Conservation (phyloP, 2,329 filamentous ascomycete species). For the Apiospora koreana region DNA sequence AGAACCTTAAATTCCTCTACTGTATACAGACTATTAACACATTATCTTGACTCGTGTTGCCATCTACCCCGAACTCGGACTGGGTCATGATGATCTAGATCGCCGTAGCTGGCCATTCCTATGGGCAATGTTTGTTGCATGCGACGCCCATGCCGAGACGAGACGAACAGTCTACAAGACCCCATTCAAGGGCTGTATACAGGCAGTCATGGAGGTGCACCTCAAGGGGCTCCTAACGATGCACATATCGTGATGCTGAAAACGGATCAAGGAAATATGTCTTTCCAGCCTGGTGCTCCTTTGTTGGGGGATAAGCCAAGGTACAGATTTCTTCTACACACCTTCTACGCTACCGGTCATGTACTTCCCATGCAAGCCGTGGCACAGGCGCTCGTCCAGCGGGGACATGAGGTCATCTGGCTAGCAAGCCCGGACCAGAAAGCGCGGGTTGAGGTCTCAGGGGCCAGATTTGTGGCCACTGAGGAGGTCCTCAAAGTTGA, state of each 20-base stretch:
- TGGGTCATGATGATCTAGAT: not conserved
- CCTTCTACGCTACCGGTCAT: conserved; percentile 8
- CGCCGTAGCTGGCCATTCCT: not conserved
- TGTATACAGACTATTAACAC: not conserved
- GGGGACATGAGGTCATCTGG: conserved; percentile 5
- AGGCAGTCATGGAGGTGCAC: not conserved
- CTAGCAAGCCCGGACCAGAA: conserved; percentile 7
- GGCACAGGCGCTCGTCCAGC: not conserved
- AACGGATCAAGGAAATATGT: not conserved
- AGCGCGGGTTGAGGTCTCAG: conserved; percentile 1
- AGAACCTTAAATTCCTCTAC: not conserved
- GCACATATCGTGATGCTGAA: not conserved
- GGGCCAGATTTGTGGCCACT: not conserved
- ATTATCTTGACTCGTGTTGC: not conserved
- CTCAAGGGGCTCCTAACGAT: not conserved
- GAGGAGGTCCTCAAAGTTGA: not conserved
- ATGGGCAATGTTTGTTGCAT: not conserved
- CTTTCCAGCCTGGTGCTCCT: not conserved
- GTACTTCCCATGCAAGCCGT: conserved; percentile 12
- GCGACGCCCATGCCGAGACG: not conserved
- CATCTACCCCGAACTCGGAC: not conserved
- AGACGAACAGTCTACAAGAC: not conserved
- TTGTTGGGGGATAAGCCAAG: not conserved
- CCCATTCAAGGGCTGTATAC: not conserved
- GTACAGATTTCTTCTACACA: conserved; percentile 8